A percentile compares a stretch with the other conserved stretches of the same genome.
These are phyloP conservation scores for Golubevia pallescens DNA, from an alignment of 1,284 basidiomycete genomes.

Conservation along the genomic window DNA sequence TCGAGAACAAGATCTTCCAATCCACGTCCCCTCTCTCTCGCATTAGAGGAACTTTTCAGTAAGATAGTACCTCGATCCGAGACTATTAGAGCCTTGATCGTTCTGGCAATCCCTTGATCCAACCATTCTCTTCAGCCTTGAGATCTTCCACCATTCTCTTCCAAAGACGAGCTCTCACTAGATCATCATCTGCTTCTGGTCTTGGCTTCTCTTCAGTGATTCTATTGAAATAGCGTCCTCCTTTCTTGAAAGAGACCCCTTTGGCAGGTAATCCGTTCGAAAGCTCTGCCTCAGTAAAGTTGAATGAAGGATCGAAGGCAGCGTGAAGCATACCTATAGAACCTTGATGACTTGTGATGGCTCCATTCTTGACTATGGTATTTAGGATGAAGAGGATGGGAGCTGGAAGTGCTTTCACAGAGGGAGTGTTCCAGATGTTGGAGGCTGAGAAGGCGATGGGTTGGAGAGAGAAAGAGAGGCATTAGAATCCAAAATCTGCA, in stretches of 20 bases:
- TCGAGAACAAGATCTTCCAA: too few species aligned
- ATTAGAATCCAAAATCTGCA: too few species aligned
- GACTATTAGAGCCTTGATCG: neutral
- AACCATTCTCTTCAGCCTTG: constrained; percentile 26
- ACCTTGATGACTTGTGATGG: constrained; percentile 31
- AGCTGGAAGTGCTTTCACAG: neutral
- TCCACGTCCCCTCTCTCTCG: too few species aligned
- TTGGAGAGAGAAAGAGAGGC: neutral
- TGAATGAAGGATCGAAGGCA: constrained; percentile 23
- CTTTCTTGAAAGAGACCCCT: constrained; percentile 28
- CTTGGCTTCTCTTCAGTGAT: constrained; percentile 20
- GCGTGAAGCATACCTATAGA: constrained; percentile 26
- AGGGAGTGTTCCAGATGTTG: constrained; percentile 31
- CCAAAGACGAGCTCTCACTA: constrained; percentile 39
- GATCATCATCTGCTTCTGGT: constrained; percentile 34
- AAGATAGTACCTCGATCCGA: too few species aligned
- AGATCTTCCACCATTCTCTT: constrained; percentile 46
- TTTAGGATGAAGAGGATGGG: constrained; percentile 8
- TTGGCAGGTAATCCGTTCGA: neutral
- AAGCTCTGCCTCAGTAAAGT: constrained; percentile 20
- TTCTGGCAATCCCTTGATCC: constrained; percentile 20
- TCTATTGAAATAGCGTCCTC: constrained; percentile 39
- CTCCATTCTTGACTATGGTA: constrained; percentile 5
- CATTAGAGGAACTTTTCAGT: too few species aligned
- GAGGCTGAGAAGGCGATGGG: constrained; percentile 29